These are phyloP conservation scores for Sclerotinia subarctica DNA, from an alignment of 2,329 filamentous ascomycete species.

Conservation along the genomic window DNA sequence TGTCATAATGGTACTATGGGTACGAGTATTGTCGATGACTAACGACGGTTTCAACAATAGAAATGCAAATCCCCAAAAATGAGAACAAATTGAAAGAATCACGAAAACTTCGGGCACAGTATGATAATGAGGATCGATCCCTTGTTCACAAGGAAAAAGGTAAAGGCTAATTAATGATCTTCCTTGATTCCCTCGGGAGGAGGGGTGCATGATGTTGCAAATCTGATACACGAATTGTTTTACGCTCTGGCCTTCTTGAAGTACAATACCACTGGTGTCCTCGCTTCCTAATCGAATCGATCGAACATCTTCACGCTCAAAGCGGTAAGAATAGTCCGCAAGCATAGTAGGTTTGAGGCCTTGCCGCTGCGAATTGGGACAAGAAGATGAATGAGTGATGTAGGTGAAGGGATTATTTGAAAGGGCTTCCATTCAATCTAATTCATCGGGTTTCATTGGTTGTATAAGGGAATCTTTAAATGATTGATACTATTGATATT, in stretches of 20 bases:
- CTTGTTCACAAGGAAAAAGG: not conserved
- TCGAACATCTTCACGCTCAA: constrained; percentile 6
- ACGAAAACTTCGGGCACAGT: not conserved
- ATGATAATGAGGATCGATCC: constrained; percentile 1
- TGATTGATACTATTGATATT: constrained; percentile 10
- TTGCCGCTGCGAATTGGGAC: constrained; percentile 12
- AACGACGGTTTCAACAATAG: constrained; percentile 21
- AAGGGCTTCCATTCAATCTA: constrained; percentile 13
- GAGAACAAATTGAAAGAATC: not conserved
- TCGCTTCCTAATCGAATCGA: constrained; percentile 13
- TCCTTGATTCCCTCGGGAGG: constrained; percentile 13
- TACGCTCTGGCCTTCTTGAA: constrained; percentile 11
- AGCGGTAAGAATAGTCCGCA: constrained; percentile 1
- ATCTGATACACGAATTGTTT: constrained; percentile 17
- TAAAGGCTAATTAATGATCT: not conserved
- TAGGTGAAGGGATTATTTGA: not conserved
- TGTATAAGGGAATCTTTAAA: not conserved
- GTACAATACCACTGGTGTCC: too few relatives aligned
- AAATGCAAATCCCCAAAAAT: constrained; percentile 23
- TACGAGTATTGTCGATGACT: constrained; percentile 3
- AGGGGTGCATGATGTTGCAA: constrained; percentile 17
- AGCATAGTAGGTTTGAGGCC: not conserved
- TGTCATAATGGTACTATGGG: constrained; percentile 19
- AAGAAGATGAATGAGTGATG: not conserved
- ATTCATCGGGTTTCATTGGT: not conserved